Evolutionary conservation across 768 basidiomycete species (phyloP).

Genomic region (Cystofilobasidium capitatum): DNA sequence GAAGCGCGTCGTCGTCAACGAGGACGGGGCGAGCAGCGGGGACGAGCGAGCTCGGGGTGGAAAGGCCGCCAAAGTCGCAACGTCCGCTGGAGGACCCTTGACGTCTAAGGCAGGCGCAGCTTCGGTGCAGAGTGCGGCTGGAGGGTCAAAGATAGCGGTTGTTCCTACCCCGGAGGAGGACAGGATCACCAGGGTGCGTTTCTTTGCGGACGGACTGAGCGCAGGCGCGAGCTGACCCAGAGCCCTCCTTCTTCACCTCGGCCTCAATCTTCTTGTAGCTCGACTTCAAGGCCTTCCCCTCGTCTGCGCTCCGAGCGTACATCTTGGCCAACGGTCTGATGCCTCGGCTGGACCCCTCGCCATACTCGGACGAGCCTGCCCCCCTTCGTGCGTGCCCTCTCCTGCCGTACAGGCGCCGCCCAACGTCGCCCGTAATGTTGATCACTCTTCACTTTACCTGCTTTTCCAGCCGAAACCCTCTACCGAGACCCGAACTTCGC

Average conservation of each 20-base stretch:
- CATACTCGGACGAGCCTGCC: conserved; percentile 13
- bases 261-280: background rate
- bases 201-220: background rate
- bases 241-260: background rate
- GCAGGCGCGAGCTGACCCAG: background rate
- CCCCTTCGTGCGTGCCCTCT: conserved; percentile 16
- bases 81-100: background rate
- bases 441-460: background rate
- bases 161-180: background rate
- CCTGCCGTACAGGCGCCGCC: background rate
- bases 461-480: conserved; percentile 8
- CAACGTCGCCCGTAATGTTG: background rate
- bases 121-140: background rate
- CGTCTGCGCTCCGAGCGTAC: conserved; percentile 2
- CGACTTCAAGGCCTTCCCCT: conserved; percentile 20
- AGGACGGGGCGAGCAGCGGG: conserved; percentile 5
- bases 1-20: conserved; percentile 9
- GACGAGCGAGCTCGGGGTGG: conserved; percentile 10
- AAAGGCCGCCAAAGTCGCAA: conserved; percentile 13
- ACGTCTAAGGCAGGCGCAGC: background rate
- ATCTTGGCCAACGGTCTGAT: conserved; percentile 12
- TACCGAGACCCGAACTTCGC: background rate
- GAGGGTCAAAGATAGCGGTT: background rate
- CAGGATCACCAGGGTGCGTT: conserved; percentile 8
- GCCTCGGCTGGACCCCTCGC: conserved; percentile 15